These are phyloP conservation scores for Sugiyamaella valdiviana DNA, from an alignment of 805 yeast genomes.

Conservation along the genomic window DNA sequence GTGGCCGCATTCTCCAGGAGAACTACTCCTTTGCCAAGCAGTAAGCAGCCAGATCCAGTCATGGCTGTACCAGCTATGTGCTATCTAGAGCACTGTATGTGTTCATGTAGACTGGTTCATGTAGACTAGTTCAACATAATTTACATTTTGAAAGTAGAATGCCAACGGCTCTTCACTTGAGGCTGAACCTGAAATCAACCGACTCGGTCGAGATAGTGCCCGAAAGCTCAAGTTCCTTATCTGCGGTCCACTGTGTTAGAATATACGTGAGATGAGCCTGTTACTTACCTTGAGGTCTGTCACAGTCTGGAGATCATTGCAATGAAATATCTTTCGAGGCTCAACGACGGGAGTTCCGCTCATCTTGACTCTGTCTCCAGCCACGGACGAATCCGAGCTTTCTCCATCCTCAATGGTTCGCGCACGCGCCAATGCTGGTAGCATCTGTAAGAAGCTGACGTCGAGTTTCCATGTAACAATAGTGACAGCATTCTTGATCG, in stretches of 20 bases:
- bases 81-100: no score
- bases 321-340: neutral
- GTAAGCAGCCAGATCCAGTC: neutral
- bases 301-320: neutral
- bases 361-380: neutral
- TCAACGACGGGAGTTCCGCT: neutral
- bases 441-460: neutral
- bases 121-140: no score
- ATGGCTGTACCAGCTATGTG: no score
- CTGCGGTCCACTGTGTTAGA: neutral
- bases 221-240: neutral
- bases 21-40: slow-evolving; percentile 66
- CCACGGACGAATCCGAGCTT: neutral
- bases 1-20: slow-evolving; percentile 96
- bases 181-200: neutral
- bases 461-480: slow-evolving; percentile 4
- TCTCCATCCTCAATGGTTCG: neutral
- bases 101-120: no score
- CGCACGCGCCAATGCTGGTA: neutral
- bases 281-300: neutral
- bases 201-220: neutral
- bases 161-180: neutral
- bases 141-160: no score
- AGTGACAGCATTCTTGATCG: neutral
- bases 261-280: neutral